Percentiles rank a stretch among this genome's conserved stretches.
These are phyloP conservation scores for Trametes pubescens DNA, from an alignment of 1,284 basidiomycete genomes.

Conservation along the genomic window DNA sequence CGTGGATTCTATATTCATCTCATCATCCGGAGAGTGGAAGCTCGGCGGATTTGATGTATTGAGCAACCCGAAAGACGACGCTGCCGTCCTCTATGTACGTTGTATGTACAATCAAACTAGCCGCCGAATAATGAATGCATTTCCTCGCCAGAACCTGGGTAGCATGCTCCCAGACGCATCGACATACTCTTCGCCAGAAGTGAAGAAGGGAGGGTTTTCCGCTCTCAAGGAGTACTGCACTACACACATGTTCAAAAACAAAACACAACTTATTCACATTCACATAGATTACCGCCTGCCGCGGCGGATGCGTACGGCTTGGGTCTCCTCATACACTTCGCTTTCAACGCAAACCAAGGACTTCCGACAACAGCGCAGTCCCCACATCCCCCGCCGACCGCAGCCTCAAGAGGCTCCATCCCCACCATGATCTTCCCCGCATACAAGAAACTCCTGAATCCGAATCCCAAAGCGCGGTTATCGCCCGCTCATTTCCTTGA, in stretches of 20 bases:
- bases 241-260: conserved; percentile 8
- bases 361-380: conserved; percentile 73
- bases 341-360: conserved; percentile 86
- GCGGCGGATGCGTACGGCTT: conserved; percentile 88
- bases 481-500: conserved; percentile 83
- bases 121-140: conserved; percentile 34
- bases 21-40: conserved; percentile 95
- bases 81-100: conserved; percentile 81
- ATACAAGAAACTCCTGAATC: conserved; percentile 90
- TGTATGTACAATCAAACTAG: conserved; percentile 30
- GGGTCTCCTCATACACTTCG: conserved; percentile 82
- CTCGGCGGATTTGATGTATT: conserved; percentile 94
- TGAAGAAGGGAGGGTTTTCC: conserved; percentile 90
- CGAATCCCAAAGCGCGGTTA: conserved; percentile 84
- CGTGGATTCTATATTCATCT: conserved; percentile 85
- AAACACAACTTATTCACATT: conserved; percentile 5
- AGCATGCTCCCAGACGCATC: conserved; percentile 69
- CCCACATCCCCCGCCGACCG: conserved; percentile 76
- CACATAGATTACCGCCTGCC: conserved; percentile 69
- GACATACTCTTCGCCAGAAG: conserved; percentile 82
- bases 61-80: conserved; percentile 82
- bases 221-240: conserved; percentile 78
- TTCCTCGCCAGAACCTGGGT: conserved; percentile 68
- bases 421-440: conserved; percentile 81
- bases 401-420: conserved; percentile 81